Evolutionary conservation across 306 rosid species (phyloP), one percentile per base, ranked within the genome.

Genomic region (Medicago arabica): DNA sequence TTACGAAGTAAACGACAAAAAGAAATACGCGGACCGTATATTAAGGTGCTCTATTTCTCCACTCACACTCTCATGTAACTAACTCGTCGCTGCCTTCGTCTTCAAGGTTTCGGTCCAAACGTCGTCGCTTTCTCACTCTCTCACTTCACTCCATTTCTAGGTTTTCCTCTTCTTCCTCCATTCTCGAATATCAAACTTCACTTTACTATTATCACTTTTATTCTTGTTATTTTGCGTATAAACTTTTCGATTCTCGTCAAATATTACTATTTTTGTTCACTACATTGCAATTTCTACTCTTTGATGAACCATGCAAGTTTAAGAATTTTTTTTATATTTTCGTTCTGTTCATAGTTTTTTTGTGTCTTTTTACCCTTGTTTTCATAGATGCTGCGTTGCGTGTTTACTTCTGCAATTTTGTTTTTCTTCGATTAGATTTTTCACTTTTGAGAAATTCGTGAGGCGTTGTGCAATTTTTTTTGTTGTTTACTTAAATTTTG

Each of bases 71-170:
- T 23, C 72, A 67, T 31, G 16, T 40, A 67, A 67, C 72, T 1
- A 25, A 21, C 72, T 67, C 41, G 23, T 15, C 9, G 21, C 19
- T 46, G 11, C 72, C 57, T 25, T 67, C 39, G 58, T 67, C 72
- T 67, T 46, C 72, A 46, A 46, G 58, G 50, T 67, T 67, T 67
- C 41, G 14, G 14, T 2, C 31, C 31, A 67, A 67, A 67, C 72
- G 58, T 23, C 57, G 72, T 46, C 58, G 72, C 9, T 67, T 23
- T 44, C 18, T 38, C 69, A 14, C 16, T 4, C 17, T 60, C 18
- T 63, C 16, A 4, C 21, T 17, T 64, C 39, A 43, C 55, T 67
- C 38, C 18, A 66, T 9, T 11, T 15, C 38, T 67, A 67, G 57
- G 72, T 67, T 46, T 67, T 67, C 72, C 18, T 46, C 51, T 28